These are phyloP conservation scores for Moesziomyces globuligerus DNA, from an alignment of 1,284 basidiomycete species.

Conservation along the genomic window DNA sequence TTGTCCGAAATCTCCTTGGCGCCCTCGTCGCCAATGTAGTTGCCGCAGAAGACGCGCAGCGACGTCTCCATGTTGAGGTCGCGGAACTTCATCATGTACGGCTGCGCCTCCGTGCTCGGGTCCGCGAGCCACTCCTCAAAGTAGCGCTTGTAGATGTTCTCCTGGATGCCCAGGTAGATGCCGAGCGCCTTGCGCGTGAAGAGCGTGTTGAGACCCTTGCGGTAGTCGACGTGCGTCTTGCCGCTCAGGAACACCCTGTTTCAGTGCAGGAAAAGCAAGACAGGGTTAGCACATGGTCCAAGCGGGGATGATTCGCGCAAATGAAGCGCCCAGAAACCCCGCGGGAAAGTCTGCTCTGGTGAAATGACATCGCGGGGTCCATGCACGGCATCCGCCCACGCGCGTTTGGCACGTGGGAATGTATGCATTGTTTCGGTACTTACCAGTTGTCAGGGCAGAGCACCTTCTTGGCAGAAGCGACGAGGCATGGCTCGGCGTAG, in stretches of 20 bases:
- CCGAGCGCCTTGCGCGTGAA: slow-evolving; percentile 81
- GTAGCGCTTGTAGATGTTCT: slow-evolving; percentile 82
- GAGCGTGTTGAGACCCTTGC: slow-evolving; percentile 86
- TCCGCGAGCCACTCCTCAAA: slow-evolving; percentile 71
- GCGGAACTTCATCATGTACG: slow-evolving; percentile 87
- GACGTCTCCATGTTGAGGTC: slow-evolving; percentile 98
- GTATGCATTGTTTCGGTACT: slow-evolving; percentile 22
- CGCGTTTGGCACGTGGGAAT: too few species aligned
- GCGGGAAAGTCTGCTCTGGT: too few species aligned
- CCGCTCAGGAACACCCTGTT: slow-evolving; percentile 93
- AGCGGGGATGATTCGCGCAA: background rate
- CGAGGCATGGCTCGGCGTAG: slow-evolving; percentile 78
- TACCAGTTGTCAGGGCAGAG: slow-evolving; percentile 89
- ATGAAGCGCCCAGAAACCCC: too few species aligned
- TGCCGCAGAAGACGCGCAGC: slow-evolving; percentile 91
- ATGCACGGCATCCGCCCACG: too few species aligned
- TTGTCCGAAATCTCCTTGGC: slow-evolving; percentile 85
- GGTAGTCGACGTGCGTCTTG: slow-evolving; percentile 92
- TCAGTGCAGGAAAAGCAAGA: slow-evolving; percentile 1
- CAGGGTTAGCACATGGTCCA: background rate
- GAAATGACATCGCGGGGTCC: too few species aligned
- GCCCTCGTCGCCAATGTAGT: slow-evolving; percentile 83
- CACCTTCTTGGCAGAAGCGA: slow-evolving; percentile 89
- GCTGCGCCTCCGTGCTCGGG: slow-evolving; percentile 57
- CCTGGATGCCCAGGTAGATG: slow-evolving; percentile 88